Conservation (phyloP, 1,139 yeast species). For the Yarrowia galli region DNA sequence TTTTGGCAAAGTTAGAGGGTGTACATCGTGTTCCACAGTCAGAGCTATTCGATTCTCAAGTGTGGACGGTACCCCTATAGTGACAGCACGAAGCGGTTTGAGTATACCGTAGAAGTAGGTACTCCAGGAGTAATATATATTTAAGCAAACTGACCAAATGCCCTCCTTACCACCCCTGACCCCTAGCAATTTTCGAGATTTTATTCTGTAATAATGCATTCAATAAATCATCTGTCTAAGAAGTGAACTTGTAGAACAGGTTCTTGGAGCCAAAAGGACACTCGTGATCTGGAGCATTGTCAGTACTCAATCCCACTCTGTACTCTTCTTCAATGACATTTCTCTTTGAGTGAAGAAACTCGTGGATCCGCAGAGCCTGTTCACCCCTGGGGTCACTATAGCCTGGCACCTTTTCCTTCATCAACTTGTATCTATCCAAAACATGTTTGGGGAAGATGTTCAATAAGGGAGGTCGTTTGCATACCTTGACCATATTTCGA, state of each 20-base stretch:
- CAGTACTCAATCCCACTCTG: neutral
- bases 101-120: no score
- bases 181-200: no score
- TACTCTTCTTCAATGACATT: constrained; percentile 9
- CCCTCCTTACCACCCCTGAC: no score
- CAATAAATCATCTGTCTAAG: no score
- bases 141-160: no score
- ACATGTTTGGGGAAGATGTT: neutral
- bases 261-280: constrained; percentile 26
- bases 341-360: neutral
- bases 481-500: constrained; percentile 7
- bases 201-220: no score
- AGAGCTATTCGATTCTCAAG: neutral
- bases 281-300: constrained; percentile 12
- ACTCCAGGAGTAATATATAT: no score
- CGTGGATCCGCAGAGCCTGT: neutral
- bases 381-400: neutral
- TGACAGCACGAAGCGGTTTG: no score
- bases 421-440: neutral
- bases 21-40: no score
- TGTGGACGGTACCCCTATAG: no score
- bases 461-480: neutral
- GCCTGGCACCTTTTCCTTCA: neutral
- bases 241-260: constrained; percentile 4
- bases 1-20: neutral